These are phyloP conservation scores for Malus hybrid DNA, from an alignment of 331 rosid genomes.

Conservation along the genomic window DNA sequence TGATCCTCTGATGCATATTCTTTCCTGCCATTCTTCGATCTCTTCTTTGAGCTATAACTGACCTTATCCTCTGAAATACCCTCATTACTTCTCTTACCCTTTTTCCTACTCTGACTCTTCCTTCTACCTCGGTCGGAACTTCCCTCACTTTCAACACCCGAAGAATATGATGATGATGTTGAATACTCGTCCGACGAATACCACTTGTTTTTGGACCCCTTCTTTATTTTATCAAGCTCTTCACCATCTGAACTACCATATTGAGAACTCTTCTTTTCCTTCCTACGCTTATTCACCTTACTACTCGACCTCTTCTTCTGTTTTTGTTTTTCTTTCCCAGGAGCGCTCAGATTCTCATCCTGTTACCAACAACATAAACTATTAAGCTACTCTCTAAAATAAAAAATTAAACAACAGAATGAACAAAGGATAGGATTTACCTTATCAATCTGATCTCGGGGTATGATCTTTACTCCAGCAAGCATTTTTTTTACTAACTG, in stretches of 20 bases:
- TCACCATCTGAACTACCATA: slow-evolving; percentile 53
- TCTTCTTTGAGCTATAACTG: slow-evolving; percentile 20
- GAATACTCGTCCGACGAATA: slow-evolving; percentile 47
- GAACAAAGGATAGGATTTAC: slow-evolving; percentile 7
- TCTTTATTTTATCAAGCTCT: slow-evolving; percentile 38
- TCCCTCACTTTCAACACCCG: slow-evolving; percentile 36
- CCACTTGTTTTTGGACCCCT: slow-evolving; percentile 58
- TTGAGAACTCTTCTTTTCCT: slow-evolving; percentile 34
- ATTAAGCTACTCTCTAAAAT: background rate
- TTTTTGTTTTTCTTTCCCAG: slow-evolving; percentile 28
- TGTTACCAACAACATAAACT: background rate
- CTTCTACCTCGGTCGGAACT: slow-evolving; percentile 22
- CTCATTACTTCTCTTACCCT: slow-evolving; percentile 30
- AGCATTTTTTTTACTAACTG: slow-evolving; percentile 29
- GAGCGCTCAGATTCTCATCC: slow-evolving; percentile 31
- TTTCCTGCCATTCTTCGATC: slow-evolving; percentile 24
- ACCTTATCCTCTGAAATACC: slow-evolving; percentile 20
- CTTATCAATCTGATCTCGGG: slow-evolving; percentile 54
- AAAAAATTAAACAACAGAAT: background rate
- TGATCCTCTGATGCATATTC: slow-evolving; percentile 28
- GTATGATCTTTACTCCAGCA: slow-evolving; percentile 70
- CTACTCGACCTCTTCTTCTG: slow-evolving; percentile 35
- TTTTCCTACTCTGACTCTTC: slow-evolving; percentile 31
- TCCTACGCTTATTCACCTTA: slow-evolving; percentile 27
- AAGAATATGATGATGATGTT: slow-evolving; percentile 34